These are phyloP conservation scores for Colletotrichum graminicola DNA, from an alignment of 2,329 filamentous ascomycete genomes.

Conservation along the genomic window DNA sequence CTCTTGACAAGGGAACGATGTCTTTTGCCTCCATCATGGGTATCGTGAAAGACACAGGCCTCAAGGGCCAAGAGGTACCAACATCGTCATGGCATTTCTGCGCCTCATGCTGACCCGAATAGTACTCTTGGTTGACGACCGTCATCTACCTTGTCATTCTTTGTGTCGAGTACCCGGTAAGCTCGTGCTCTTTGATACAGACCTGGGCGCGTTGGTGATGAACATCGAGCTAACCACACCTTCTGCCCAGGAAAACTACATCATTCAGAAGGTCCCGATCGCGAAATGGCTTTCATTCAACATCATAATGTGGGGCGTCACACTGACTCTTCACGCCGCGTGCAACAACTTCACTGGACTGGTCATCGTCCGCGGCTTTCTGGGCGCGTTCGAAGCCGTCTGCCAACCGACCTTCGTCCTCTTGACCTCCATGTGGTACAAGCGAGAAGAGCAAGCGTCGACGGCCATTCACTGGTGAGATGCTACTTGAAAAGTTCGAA, in stretches of 20 bases:
- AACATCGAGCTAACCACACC: not conserved
- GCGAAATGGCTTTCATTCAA: slow-evolving; percentile 54
- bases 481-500: too few species aligned
- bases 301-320: slow-evolving; percentile 58
- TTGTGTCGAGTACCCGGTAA: slow-evolving; percentile 56
- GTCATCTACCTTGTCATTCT: slow-evolving; percentile 58
- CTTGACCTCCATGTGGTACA: slow-evolving; percentile 50
- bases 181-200: slow-evolving; percentile 25
- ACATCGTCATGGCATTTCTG: too few species aligned
- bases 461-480: slow-evolving; percentile 43
- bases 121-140: slow-evolving; percentile 54
- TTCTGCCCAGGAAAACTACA: slow-evolving; percentile 40
- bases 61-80: slow-evolving; percentile 49
- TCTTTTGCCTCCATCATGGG: slow-evolving; percentile 48
- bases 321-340: slow-evolving; percentile 51
- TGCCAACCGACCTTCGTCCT: slow-evolving; percentile 60
- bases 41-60: slow-evolving; percentile 46
- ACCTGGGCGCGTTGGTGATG: not conserved
- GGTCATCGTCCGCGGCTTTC: slow-evolving; percentile 56
- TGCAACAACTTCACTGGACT: slow-evolving; percentile 56
- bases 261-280: slow-evolving; percentile 55
- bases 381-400: slow-evolving; percentile 60
- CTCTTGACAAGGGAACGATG: slow-evolving; percentile 49
- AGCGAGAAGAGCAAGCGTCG: slow-evolving; percentile 54
- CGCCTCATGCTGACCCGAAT: slow-evolving; percentile 9